Evolutionary conservation across 1,284 basidiomycete species (phyloP).

Genomic region (Leccinum pallidistipes): DNA sequence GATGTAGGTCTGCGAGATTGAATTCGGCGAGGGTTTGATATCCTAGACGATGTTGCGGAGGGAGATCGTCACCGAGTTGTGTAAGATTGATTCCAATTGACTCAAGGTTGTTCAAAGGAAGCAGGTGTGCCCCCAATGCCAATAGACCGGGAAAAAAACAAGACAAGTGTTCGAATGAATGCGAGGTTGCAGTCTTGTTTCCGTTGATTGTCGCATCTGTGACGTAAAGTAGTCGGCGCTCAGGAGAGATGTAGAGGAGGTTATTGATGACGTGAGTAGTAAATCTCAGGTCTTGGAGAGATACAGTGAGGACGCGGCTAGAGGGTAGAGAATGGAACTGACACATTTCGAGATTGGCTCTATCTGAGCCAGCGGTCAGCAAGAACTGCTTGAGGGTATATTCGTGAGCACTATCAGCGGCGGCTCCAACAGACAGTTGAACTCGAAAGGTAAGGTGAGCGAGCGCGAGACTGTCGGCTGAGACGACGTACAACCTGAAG

Average conservation of each 20-base stretch:
- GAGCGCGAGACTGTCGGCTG: background rate
- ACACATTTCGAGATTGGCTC: conserved; percentile 64
- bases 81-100: conserved; percentile 44
- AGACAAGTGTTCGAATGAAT: conserved; percentile 71
- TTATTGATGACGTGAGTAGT: conserved; percentile 62
- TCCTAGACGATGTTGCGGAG: conserved; percentile 36
- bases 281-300: conserved; percentile 56
- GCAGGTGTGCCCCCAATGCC: conserved; percentile 64
- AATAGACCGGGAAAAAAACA: conserved; percentile 81
- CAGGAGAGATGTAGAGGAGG: conserved; percentile 65
- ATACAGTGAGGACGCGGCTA: conserved; percentile 8
- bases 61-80: conserved; percentile 39
- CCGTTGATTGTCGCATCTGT: conserved; percentile 49
- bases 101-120: conserved; percentile 53
- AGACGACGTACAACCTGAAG: conserved; percentile 40
- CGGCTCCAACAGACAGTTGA: conserved; percentile 59
- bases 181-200: conserved; percentile 39
- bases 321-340: conserved; percentile 24
- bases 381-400: conserved; percentile 76
- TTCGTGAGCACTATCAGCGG: conserved; percentile 72
- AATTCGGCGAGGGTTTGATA: conserved; percentile 41
- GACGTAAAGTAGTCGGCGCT: conserved; percentile 67
- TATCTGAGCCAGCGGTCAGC: conserved; percentile 60
- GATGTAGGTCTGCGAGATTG: conserved; percentile 53
- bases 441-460: conserved; percentile 31